phyloP scores from a whole-genome alignment of 352 stramenopile species.

The Elongisporangium anandrum region DNA sequence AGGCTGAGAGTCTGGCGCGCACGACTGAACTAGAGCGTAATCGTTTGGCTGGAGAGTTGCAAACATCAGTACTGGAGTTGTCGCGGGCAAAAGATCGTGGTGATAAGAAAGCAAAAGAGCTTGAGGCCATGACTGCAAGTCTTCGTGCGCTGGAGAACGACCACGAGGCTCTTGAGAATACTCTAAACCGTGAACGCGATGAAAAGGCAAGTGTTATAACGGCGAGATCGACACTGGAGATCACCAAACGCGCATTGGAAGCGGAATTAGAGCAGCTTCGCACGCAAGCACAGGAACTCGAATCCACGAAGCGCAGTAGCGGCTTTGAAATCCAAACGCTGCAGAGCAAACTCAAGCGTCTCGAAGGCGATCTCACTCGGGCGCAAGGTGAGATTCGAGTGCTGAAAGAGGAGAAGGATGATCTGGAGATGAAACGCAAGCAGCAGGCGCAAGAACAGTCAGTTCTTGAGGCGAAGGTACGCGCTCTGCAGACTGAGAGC shows the following conservation, averaged over 20 bases:
- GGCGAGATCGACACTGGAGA: constrained; percentile 14
- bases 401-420: constrained; percentile 21
- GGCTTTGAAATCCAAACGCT: constrained; percentile 21
- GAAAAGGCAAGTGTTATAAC: constrained; percentile 19
- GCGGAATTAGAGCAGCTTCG: constrained; percentile 15
- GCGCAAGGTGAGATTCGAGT: constrained; percentile 16
- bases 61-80: constrained; percentile 12
- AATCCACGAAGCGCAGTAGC: constrained; percentile 11
- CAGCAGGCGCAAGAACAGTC: constrained; percentile 18
- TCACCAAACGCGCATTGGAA: constrained; percentile 22
- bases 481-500: constrained; percentile 24
- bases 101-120: constrained; percentile 32
- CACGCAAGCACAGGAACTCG: constrained; percentile 13
- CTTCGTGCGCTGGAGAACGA: constrained; percentile 20
- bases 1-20: constrained; percentile 13
- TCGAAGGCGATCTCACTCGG: constrained; percentile 25
- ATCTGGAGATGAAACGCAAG: constrained; percentile 12
- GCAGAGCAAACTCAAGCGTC: constrained; percentile 23
- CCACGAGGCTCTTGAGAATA: constrained; percentile 19
- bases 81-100: constrained; percentile 26
- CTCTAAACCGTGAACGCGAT: constrained; percentile 17
- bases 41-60: constrained; percentile 12
- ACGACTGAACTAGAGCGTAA: constrained; percentile 13
- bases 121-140: constrained; percentile 15
- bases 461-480: constrained; percentile 19